Percentiles rank a stretch among this genome's conserved stretches.
phyloP scores from a whole-genome alignment of 1,284 basidiomycete genomes.

The Trichosporon faecale region DNA sequence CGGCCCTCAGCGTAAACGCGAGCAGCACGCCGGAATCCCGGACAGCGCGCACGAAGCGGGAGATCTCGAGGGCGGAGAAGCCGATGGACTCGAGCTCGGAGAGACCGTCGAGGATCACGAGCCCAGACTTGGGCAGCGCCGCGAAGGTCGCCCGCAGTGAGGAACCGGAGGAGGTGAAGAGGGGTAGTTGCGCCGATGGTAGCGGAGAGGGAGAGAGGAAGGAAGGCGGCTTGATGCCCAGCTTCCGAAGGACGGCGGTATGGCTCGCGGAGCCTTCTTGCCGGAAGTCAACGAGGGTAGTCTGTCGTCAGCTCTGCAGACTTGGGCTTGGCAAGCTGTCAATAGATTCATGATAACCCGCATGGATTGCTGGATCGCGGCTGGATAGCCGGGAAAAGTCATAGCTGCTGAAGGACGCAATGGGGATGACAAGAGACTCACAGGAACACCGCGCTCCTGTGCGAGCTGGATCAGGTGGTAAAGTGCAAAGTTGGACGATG shows the following conservation, averaged over 20 bases:
- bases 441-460: slow-evolving; percentile 23
- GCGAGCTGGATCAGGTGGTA: slow-evolving; percentile 43
- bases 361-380: too few relatives aligned
- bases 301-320: slow-evolving; percentile 17
- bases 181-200: slow-evolving; percentile 22
- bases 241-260: slow-evolving; percentile 22
- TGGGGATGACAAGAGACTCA: slow-evolving; percentile 16
- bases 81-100: slow-evolving; percentile 39
- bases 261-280: slow-evolving; percentile 36
- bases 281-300: slow-evolving; percentile 46
- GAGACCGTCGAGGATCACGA: slow-evolving; percentile 48
- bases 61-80: slow-evolving; percentile 27
- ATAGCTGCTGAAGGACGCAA: too few relatives aligned
- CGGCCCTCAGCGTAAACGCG: slow-evolving; percentile 41
- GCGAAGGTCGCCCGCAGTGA: slow-evolving; percentile 34
- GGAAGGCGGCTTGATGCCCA: slow-evolving; percentile 12
- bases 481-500: slow-evolving; percentile 41
- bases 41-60: slow-evolving; percentile 39
- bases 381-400: too few relatives aligned
- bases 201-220: not conserved
- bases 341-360: too few relatives aligned
- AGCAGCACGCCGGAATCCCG: slow-evolving; percentile 23
- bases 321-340: too few relatives aligned
- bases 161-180: slow-evolving; percentile 28
- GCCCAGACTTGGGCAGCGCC: slow-evolving; percentile 1